Conservation (phyloP, 441 rosid species). For the California macrophylla region DNA sequence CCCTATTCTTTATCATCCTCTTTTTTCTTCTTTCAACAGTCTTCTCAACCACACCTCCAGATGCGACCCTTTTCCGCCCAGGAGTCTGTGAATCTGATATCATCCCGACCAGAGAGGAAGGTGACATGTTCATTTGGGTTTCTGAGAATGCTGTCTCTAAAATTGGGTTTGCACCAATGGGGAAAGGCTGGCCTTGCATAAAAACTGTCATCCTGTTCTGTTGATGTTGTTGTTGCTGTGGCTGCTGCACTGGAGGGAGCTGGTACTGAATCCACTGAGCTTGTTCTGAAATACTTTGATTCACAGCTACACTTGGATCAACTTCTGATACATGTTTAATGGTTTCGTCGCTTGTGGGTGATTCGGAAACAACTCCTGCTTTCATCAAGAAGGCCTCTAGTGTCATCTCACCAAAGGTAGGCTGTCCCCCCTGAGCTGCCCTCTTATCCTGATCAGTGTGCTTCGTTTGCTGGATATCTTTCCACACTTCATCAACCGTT, state of each 20-base stretch:
- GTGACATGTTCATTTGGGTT: conserved; percentile 13
- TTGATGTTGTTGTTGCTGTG: conserved; percentile 34
- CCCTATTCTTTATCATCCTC: conserved; percentile 28
- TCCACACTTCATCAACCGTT: conserved; percentile 88
- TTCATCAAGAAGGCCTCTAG: conserved; percentile 81
- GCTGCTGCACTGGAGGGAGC: conserved; percentile 22
- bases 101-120: conserved; percentile 11
- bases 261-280: conserved; percentile 77
- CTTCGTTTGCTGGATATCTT: conserved; percentile 45
- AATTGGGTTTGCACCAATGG: conserved; percentile 1
- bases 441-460: conserved; percentile 34
- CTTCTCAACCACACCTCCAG: conserved; percentile 19
- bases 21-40: conserved; percentile 23
- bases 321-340: conserved; percentile 26
- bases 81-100: conserved; percentile 21
- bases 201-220: conserved; percentile 18
- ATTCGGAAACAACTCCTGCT: conserved; percentile 76
- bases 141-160: conserved; percentile 18
- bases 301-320: conserved; percentile 22
- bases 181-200: conserved; percentile 11
- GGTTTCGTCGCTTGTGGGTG: conserved; percentile 32
- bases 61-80: conserved; percentile 11
- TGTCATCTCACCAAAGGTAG: conserved; percentile 86
- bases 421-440: conserved; percentile 51
- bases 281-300: conserved; percentile 39